Conservation (phyloP, 2,329 filamentous ascomycete species). For the Diaporthe ampelina region DNA sequence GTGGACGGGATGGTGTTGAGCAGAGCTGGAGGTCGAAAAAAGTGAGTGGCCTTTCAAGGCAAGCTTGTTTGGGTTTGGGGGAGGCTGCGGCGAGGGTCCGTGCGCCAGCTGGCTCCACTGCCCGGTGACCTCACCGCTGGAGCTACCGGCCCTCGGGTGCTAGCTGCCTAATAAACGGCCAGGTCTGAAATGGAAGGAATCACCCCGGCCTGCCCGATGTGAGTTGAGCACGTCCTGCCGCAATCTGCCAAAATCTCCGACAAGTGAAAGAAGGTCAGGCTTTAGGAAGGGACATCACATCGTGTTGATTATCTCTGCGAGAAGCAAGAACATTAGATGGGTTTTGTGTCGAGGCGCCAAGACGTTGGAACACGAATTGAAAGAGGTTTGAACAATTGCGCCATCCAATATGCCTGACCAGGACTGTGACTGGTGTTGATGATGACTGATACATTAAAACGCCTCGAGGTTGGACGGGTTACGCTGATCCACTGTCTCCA, state of each 20-base stretch:
- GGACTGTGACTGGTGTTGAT: too few relatives aligned
- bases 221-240: slow-evolving; percentile 2
- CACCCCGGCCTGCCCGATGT: slow-evolving; percentile 13
- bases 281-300: too few relatives aligned
- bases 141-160: slow-evolving; percentile 15
- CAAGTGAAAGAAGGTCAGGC: too few relatives aligned
- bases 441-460: too few relatives aligned
- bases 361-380: too few relatives aligned
- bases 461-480: too few relatives aligned
- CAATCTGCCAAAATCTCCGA: neutral
- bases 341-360: too few relatives aligned
- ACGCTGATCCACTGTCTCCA: too few relatives aligned
- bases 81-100: slow-evolving; percentile 24
- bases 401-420: too few relatives aligned
- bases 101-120: slow-evolving; percentile 15
- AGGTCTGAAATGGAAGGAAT: neutral
- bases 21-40: slow-evolving; percentile 31
- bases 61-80: slow-evolving; percentile 13
- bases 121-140: slow-evolving; percentile 30
- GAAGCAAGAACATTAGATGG: too few relatives aligned
- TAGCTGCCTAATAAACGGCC: neutral
- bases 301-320: too few relatives aligned
- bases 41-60: slow-evolving; percentile 31
- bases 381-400: too few relatives aligned
- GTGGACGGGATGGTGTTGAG: slow-evolving; percentile 11